phyloP scores from a whole-genome alignment of 108 stramenopile species.

The Cylindrotheca closterium region DNA sequence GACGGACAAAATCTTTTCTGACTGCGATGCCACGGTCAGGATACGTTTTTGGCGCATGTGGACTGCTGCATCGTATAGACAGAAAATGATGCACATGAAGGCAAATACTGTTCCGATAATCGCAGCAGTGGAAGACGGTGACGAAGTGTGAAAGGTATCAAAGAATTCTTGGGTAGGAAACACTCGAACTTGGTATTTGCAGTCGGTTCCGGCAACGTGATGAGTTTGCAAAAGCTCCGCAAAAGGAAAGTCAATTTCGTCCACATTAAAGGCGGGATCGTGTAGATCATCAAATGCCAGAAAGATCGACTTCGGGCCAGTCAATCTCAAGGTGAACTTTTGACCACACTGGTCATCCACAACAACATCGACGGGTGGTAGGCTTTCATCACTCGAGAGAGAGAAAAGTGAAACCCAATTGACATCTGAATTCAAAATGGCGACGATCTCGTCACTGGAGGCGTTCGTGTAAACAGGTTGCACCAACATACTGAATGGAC shows the following conservation, averaged over 20 bases:
- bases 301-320: slow-evolving; percentile 13
- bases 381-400: too few species aligned
- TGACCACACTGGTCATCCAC: slow-evolving; percentile 27
- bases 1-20: neutral
- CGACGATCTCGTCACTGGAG: too few species aligned
- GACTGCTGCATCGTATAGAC: slow-evolving; percentile 1
- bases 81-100: neutral
- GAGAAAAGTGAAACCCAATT: too few species aligned
- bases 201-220: too few species aligned
- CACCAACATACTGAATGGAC: too few species aligned
- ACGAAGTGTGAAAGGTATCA: neutral
- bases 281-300: slow-evolving; percentile 21
- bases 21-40: neutral
- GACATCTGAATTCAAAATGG: too few species aligned
- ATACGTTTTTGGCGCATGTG: slow-evolving; percentile 9
- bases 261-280: slow-evolving; percentile 9
- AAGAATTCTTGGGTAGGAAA: neutral
- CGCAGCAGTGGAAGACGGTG: neutral
- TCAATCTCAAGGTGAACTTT: slow-evolving; percentile 22
- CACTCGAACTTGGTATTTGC: neutral
- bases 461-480: too few species aligned
- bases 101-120: neutral
- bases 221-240: too few species aligned
- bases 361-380: too few species aligned
- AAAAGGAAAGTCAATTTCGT: neutral